Base-by-base conservation (phyloP, 1,139 yeast species). In the Taphrina communis region DNA sequence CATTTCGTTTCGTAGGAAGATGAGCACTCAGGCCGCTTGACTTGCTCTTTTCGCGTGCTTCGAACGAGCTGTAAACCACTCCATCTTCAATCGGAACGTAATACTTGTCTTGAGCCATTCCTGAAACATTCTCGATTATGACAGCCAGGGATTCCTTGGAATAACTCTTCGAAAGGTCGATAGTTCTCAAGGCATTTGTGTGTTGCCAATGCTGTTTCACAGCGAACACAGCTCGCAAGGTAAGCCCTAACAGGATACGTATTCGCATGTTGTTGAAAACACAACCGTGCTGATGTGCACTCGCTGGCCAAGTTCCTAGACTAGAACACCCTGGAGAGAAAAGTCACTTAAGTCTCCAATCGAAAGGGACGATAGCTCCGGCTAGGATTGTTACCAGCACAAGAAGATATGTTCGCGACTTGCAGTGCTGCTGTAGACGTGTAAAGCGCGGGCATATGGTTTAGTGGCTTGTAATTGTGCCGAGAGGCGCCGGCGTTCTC, bases 91-190 rank as follows among this genome's bases (percentile, higher is more conserved):
- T 19, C 11, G 67, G 67, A 14, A 63, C 46, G 82, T 78, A 83
- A 78, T 91, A 92, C 70, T 81, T 84, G 51, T 78, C 75, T 71
- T 81, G 82, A 6, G 96, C 88, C 65, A 79, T 78, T 6, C 78
- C 71, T 52, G 84, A 91, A 56, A 83, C 79, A 79, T 93, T 94
- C 74, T 80, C 84, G 68, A 87, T 82, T 65, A 81, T 83, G 66
- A 92, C 75, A 46, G 83, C 78, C 68, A 84, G 80, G 14, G 85
- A 80, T 76, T 90, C 96, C 73, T 85, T 86, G 68, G 87, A 83
- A 76, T 88, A 93, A 6, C 93, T 80, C 73, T 85, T 85, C 44
- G 85, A 77, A 69, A 92, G 82, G 75, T 92, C 97, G 56, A 91
- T 75, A 12, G 75, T 73, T 58, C 78, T 78, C 21, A 73, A 52